Evolutionary conservation across 352 stramenopile genomes (phyloP), one percentile per base, ranked within the genome.

Genomic region (Globisporangium radiosum): DNA sequence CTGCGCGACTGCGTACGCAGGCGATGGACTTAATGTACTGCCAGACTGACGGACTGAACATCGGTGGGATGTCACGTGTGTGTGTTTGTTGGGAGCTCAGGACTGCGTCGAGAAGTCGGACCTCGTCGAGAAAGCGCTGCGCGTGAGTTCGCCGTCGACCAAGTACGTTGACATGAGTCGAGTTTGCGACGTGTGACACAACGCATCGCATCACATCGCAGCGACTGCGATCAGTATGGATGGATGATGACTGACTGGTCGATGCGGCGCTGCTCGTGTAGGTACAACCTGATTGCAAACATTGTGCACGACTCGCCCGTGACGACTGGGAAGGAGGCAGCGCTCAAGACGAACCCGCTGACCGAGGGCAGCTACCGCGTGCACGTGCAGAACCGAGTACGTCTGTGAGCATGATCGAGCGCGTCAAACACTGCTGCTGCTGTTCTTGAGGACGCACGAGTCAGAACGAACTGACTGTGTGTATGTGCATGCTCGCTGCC

Each of bases 261-360:
- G 37, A 42, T 57, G 8, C 69, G 25, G 25, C 25, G 25, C 25
- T 17, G 40, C 13, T 61, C n/a, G 11, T 63, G 5, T 49, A 99
- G 98, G 69, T 99, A 99, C 79, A 97, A 99, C 69, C 78, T 99
- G 50, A 85, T 99, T 42, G 92, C 94, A 14, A 99, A 99, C 72
- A 97, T 99, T 65, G 98, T 94, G 52, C 97, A 99, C 71, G 93
- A 98, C 66, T 97, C 85, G 43, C 94, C 92, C 4, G 83, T 92
- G 14, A 97, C 93, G 36, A 96, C 96, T 25, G 92, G 92, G 38
- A 88, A 94, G 71, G 90, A 98, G 60, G 81, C 85, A 13, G 74
- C 77, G 7, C 60, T 89, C 50, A 85, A 97, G 61, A 89, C 81
- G 38, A 97, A 98, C 63, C 95, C 93, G 14, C 71, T 98, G 51